phyloP scores from a whole-genome alignment of 352 stramenopile species.

The Pythium plurisporium region DNA sequence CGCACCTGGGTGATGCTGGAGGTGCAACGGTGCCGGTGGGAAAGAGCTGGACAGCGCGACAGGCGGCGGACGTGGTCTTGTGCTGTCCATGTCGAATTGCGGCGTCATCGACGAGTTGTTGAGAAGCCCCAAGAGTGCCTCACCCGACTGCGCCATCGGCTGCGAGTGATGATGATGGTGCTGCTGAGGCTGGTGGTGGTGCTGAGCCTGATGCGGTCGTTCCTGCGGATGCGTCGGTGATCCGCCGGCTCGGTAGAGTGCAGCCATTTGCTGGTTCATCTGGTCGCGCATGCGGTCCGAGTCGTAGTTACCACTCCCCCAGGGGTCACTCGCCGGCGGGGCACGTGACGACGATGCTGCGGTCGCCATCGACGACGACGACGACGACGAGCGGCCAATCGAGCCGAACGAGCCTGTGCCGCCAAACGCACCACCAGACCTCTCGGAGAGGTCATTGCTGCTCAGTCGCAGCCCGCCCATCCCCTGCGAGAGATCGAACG shows the following conservation, averaged over 20 bases:
- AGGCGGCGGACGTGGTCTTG: conserved; percentile 9
- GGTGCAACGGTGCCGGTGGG: conserved; percentile 3
- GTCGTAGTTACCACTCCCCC: conserved; percentile 14
- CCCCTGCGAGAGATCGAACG: conserved; percentile 37
- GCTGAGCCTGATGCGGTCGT: conserved; percentile 22
- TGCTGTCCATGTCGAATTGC: conserved; percentile 12
- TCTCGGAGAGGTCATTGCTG: neutral
- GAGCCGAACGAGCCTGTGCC: conserved; percentile 9
- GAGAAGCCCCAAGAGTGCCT: conserved; percentile 37
- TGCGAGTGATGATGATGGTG: conserved; percentile 14
- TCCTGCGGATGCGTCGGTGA: conserved; percentile 11
- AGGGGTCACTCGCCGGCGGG: conserved; percentile 15
- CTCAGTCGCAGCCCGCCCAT: conserved; percentile 34
- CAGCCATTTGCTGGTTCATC: conserved; percentile 79
- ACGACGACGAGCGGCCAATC: too few relatives aligned
- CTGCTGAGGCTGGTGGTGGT: conserved; percentile 13
- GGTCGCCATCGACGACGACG: neutral
- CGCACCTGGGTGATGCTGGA: conserved; percentile 5
- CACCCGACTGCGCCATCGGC: conserved; percentile 33
- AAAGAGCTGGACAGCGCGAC: conserved; percentile 18
- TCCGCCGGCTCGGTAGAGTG: conserved; percentile 39
- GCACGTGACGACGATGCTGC: conserved; percentile 6
- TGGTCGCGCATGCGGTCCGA: conserved; percentile 42
- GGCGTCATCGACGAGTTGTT: conserved; percentile 8
- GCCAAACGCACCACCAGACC: neutral